Evolutionary conservation across 352 stramenopile genomes (phyloP).

Genomic region (Phytopythium mirpurense): DNA sequence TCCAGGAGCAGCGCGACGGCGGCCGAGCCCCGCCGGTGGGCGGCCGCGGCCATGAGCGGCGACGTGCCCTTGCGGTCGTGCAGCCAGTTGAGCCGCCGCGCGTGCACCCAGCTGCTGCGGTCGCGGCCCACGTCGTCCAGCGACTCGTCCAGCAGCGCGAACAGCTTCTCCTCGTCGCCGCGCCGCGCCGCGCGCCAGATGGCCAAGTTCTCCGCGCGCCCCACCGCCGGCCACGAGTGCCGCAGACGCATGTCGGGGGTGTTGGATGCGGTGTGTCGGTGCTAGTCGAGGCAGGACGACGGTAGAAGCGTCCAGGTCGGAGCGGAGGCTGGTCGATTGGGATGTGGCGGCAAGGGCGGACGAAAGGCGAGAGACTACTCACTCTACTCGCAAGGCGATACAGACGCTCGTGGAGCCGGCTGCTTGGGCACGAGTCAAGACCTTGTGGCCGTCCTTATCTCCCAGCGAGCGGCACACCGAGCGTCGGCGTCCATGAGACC

Average conservation of each 20-base stretch:
- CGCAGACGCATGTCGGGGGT: background rate
- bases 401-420: too few species aligned
- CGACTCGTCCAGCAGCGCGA: constrained; percentile 17
- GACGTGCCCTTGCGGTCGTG: constrained; percentile 26
- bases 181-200: constrained; percentile 6
- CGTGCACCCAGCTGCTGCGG: constrained; percentile 4
- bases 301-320: too few species aligned
- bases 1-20: constrained; percentile 37
- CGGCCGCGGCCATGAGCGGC: constrained; percentile 47
- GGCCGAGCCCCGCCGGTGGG: constrained; percentile 27
- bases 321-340: background rate
- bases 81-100: constrained; percentile 8
- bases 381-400: too few species aligned
- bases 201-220: constrained; percentile 3
- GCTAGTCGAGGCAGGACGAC: too few species aligned
- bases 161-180: constrained; percentile 9
- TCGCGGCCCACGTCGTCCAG: constrained; percentile 8
- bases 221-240: constrained; percentile 1
- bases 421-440: too few species aligned
- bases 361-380: too few species aligned
- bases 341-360: too few species aligned
- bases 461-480: too few species aligned
- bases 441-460: too few species aligned
- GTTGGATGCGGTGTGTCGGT: background rate
- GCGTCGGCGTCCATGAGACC: background rate